Conservation (phyloP, 1,139 yeast species). For the Meyerozyma elateridarum region DNA sequence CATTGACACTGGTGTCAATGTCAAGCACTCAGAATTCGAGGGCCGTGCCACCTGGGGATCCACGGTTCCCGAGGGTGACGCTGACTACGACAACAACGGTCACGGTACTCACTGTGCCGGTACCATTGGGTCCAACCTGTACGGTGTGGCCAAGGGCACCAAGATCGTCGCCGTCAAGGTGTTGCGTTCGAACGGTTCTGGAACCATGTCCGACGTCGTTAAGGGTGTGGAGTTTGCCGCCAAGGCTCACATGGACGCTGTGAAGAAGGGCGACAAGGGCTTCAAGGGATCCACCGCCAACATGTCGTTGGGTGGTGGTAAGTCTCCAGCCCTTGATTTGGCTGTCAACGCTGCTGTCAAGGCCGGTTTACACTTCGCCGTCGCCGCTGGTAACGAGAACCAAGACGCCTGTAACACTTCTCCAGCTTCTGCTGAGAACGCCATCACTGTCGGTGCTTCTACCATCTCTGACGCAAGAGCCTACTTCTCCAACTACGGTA, state of each 20-base stretch:
- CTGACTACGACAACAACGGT: slow-evolving; percentile 86
- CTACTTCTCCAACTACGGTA: slow-evolving; percentile 76
- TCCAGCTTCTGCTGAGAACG: slow-evolving; percentile 74
- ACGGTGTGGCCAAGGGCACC: slow-evolving; percentile 78
- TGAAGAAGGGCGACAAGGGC: slow-evolving; percentile 52
- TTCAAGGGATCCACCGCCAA: slow-evolving; percentile 85
- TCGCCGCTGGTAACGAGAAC: slow-evolving; percentile 86
- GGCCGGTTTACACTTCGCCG: slow-evolving; percentile 79
- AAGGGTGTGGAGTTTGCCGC: slow-evolving; percentile 81
- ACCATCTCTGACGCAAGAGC: slow-evolving; percentile 73
- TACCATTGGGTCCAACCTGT: slow-evolving; percentile 67
- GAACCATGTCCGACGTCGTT: slow-evolving; percentile 75
- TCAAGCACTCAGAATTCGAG: slow-evolving; percentile 75
- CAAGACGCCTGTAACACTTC: slow-evolving; percentile 82
- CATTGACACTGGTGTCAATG: slow-evolving; percentile 88
- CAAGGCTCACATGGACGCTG: slow-evolving; percentile 54
- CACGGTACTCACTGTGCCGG: slow-evolving; percentile 94
- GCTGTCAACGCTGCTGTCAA: slow-evolving; percentile 82
- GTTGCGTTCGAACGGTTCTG: slow-evolving; percentile 71
- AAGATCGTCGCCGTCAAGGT: slow-evolving; percentile 75
- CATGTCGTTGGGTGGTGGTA: slow-evolving; percentile 89
- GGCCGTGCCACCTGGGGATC: slow-evolving; percentile 96
- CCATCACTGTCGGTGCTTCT: slow-evolving; percentile 81
- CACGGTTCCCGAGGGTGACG: slow-evolving; percentile 80
- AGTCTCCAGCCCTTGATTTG: slow-evolving; percentile 72